A percentile compares a stretch with the other conserved stretches of the same genome.
Evolutionary conservation across 116 monocot genomes (phyloP).

Genomic region (Papilionanthe hybrid): DNA sequence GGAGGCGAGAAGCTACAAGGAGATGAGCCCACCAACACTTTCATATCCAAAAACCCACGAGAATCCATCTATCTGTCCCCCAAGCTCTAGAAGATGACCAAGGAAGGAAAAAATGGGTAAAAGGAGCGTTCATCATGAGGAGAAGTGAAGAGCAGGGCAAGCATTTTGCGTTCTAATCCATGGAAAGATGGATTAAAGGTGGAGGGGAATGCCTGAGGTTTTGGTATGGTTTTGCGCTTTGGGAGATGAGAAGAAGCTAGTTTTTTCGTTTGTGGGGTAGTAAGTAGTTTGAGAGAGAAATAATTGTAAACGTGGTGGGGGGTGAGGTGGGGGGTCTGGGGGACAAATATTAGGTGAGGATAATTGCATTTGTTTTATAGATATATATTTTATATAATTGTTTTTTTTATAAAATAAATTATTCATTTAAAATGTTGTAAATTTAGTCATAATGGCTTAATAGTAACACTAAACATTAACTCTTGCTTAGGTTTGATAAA

Average conservation of each 20-base stretch:
- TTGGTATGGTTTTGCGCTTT: slow-evolving; percentile 3
- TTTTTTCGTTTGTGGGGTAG: not conserved
- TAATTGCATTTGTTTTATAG: not conserved
- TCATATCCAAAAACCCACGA: slow-evolving; percentile 1
- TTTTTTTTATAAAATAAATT: not conserved
- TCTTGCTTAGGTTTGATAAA: too few relatives aligned
- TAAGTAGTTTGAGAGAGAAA: slow-evolving; percentile 2
- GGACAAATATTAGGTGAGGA: not conserved
- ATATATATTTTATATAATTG: not conserved
- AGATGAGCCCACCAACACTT: slow-evolving; percentile 9
- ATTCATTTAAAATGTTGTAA: not conserved
- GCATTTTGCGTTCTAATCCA: slow-evolving; percentile 3
- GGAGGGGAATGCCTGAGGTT: slow-evolving; percentile 3
- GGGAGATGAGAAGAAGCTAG: not conserved
- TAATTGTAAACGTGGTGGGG: not conserved
- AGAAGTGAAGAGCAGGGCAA: not conserved
- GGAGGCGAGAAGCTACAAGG: slow-evolving; percentile 6
- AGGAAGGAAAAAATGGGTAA: not conserved
- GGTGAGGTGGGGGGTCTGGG: not conserved
- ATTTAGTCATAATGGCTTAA: not conserved
- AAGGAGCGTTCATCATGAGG: not conserved
- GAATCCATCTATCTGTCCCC: slow-evolving; percentile 14
- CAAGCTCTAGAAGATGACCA: not conserved
- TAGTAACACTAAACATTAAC: not conserved
- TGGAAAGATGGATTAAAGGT: not conserved